phyloP scores from a whole-genome alignment of 2,329 filamentous ascomycete genomes.

The Fusarium floridanum region DNA sequence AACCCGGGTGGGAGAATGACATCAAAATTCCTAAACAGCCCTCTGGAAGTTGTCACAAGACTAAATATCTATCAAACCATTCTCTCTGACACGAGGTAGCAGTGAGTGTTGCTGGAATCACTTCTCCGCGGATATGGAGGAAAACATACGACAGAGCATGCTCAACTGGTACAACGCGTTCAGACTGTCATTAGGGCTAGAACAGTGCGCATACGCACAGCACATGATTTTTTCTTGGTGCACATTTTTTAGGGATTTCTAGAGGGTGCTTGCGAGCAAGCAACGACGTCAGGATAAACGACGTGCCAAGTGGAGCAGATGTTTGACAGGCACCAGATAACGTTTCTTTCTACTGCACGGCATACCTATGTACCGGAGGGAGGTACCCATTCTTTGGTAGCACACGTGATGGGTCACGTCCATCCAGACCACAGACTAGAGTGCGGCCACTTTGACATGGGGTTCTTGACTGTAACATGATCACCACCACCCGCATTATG shows the following conservation, averaged over 20 bases:
- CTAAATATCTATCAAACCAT: background rate
- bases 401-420: background rate
- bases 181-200: background rate
- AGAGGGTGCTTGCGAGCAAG: background rate
- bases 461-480: constrained; percentile 2
- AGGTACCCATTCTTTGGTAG: background rate
- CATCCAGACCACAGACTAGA: background rate
- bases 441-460: background rate
- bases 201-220: background rate
- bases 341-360: background rate
- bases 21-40: background rate
- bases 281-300: background rate
- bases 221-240: background rate
- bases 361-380: too few relatives aligned
- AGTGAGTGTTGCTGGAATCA: background rate
- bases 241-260: background rate
- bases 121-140: background rate
- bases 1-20: background rate
- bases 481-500: background rate
- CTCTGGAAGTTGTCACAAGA: background rate
- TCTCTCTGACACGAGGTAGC: background rate
- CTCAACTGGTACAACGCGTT: background rate
- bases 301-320: background rate
- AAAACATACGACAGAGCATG: background rate
- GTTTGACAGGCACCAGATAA: background rate